phyloP scores from a whole-genome alignment of 2,329 filamentous ascomycete species.

The Penicillium janthinellum region DNA sequence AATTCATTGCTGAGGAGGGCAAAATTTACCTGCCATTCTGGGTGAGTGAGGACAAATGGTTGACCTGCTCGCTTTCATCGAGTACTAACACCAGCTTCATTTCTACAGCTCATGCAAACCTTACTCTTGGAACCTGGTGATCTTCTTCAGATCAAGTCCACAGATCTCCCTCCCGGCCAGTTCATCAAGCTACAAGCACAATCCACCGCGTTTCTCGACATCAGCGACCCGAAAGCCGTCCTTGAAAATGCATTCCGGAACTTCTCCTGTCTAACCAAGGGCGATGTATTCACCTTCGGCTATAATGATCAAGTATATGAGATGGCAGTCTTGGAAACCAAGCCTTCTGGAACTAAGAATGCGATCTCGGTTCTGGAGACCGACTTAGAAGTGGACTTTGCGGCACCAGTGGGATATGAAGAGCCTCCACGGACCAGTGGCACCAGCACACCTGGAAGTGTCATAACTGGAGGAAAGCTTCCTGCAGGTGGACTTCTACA shows the following conservation, averaged over 20 bases:
- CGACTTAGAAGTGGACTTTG: constrained; percentile 94
- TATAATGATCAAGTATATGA: constrained; percentile 96
- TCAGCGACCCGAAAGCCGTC: constrained; percentile 95
- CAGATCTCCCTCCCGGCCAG: constrained; percentile 83
- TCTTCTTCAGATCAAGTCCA: constrained; percentile 91
- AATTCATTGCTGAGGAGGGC: constrained; percentile 97
- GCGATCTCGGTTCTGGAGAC: constrained; percentile 93
- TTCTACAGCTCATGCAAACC: constrained; percentile 82
- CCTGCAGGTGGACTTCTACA: constrained; percentile 75
- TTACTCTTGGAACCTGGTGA: constrained; percentile 88
- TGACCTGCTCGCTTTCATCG: constrained; percentile 6
- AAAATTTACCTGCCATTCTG: constrained; percentile 95
- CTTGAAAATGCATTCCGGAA: constrained; percentile 95
- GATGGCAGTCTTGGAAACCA: constrained; percentile 90
- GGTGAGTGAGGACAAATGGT: constrained; percentile 54
- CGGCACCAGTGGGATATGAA: constrained; percentile 88
- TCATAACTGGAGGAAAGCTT: constrained; percentile 60
- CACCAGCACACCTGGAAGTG: constrained; percentile 81
- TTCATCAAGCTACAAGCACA: constrained; percentile 98
- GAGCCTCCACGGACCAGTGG: constrained; percentile 78
- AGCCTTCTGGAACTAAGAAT: constrained; percentile 79
- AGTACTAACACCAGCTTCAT: constrained; percentile 4
- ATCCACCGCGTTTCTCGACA: constrained; percentile 89
- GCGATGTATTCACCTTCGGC: constrained; percentile 91
- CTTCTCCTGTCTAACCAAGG: constrained; percentile 90